Evolutionary conservation across 179 eudicot species (phyloP).

Genomic region (Silene coronaria): DNA sequence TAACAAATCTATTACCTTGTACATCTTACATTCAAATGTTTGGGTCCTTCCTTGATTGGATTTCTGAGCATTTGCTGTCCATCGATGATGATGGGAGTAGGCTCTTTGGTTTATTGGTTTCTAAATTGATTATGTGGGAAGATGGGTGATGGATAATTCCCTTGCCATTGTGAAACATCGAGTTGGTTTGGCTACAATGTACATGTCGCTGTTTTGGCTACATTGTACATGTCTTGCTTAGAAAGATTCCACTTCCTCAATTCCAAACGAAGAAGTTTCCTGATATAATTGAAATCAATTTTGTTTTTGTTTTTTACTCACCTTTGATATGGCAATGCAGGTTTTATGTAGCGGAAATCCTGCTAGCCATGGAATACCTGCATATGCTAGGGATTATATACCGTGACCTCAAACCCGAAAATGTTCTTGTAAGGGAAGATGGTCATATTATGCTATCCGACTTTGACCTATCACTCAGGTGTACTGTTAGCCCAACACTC

Average conservation of each 20-base stretch:
- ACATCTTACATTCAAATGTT: too few species aligned
- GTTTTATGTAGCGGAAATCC: constrained; percentile 76
- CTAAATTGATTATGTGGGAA: too few species aligned
- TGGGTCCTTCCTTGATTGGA: too few species aligned
- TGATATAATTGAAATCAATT: too few species aligned
- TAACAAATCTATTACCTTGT: too few species aligned
- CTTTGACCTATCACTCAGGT: constrained; percentile 72
- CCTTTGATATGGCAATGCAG: constrained; percentile 29
- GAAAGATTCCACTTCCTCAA: neutral
- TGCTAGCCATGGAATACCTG: constrained; percentile 73
- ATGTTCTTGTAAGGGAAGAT: constrained; percentile 71
- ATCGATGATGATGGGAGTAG: too few species aligned
- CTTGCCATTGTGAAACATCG: neutral
- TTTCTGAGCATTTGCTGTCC: too few species aligned
- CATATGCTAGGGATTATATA: constrained; percentile 82
- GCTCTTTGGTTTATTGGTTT: too few species aligned
- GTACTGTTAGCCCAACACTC: constrained; percentile 68
- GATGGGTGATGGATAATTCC: too few species aligned
- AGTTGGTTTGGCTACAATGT: too few species aligned
- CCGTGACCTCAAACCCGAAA: constrained; percentile 79
- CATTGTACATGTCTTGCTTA: neutral
- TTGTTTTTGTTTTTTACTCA: neutral
- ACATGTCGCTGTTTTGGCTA: neutral
- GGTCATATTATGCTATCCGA: constrained; percentile 84
- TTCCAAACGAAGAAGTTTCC: too few species aligned